phyloP scores from a whole-genome alignment of 306 rosid species.

The Inga leiocalycina region DNA sequence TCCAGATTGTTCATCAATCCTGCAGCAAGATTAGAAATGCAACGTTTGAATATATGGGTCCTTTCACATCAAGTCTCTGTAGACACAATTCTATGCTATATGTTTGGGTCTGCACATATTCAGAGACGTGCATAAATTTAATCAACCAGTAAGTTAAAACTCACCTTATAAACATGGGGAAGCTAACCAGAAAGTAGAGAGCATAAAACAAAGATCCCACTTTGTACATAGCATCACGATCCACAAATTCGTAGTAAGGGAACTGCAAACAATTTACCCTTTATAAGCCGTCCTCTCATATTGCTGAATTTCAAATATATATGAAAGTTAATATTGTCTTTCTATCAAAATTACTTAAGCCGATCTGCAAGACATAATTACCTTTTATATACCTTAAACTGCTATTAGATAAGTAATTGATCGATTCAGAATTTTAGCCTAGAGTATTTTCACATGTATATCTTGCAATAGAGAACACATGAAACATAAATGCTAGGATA shows the following conservation, averaged over 20 bases:
- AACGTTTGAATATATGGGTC: not conserved
- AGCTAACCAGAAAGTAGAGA: slow-evolving; percentile 93
- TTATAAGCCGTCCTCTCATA: too few species aligned
- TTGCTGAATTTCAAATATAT: too few species aligned
- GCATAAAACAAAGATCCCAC: slow-evolving; percentile 96
- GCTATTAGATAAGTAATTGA: too few species aligned
- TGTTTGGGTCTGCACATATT: not conserved
- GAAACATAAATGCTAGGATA: slow-evolving; percentile 7
- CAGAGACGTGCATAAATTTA: not conserved
- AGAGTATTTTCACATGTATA: too few species aligned
- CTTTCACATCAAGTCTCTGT: not conserved
- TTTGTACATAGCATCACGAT: slow-evolving; percentile 88
- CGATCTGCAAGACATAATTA: too few species aligned
- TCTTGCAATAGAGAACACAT: too few species aligned
- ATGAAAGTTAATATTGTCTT: too few species aligned
- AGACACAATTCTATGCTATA: slow-evolving; percentile 6
- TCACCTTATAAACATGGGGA: slow-evolving; percentile 97
- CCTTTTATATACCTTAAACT: too few species aligned
- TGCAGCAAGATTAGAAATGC: slow-evolving; percentile 28
- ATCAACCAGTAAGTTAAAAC: slow-evolving; percentile 27
- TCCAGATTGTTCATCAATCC: slow-evolving; percentile 89
- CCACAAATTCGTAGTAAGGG: slow-evolving; percentile 92
- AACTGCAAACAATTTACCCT: slow-evolving; percentile 64
- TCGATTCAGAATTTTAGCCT: too few species aligned
- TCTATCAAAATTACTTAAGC: too few species aligned